These are phyloP conservation scores for Rhizopogon vinicolor DNA, from an alignment of 768 basidiomycete genomes.

Conservation along the genomic window DNA sequence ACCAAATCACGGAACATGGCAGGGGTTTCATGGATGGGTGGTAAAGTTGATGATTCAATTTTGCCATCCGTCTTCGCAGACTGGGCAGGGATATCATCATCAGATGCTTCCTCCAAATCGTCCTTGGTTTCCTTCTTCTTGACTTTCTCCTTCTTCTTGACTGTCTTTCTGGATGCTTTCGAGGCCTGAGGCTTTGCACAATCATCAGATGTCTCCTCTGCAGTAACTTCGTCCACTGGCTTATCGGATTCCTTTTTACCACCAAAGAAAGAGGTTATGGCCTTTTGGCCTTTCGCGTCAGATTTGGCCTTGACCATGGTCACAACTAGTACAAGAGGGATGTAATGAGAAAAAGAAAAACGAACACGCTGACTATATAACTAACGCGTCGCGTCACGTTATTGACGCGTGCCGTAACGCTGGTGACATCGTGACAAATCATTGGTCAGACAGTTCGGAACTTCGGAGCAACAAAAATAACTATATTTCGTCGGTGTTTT, in stretches of 20 bases:
- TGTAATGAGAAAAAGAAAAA: background rate
- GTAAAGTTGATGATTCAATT: slow-evolving; percentile 58
- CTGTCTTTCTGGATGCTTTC: slow-evolving; percentile 29
- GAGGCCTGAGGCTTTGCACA: slow-evolving; percentile 24
- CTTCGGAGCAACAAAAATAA: background rate
- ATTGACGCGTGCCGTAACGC: slow-evolving; percentile 4
- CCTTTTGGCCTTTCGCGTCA: slow-evolving; percentile 42
- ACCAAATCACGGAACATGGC: slow-evolving; percentile 77
- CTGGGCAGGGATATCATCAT: slow-evolving; percentile 27
- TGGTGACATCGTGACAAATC: slow-evolving; percentile 1
- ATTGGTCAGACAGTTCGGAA: background rate
- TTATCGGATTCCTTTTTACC: slow-evolving; percentile 23
- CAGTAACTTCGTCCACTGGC: slow-evolving; percentile 6
- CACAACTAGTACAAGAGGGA: slow-evolving; percentile 6
- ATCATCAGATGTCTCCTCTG: slow-evolving; percentile 4
- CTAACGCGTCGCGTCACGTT: slow-evolving; percentile 8
- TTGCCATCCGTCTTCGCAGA: slow-evolving; percentile 33
- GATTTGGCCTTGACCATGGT: slow-evolving; percentile 48
- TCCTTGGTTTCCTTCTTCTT: slow-evolving; percentile 31
- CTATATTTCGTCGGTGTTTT: slow-evolving; percentile 8
- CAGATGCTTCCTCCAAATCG: slow-evolving; percentile 27
- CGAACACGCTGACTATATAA: background rate
- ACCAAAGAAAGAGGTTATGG: slow-evolving; percentile 54
- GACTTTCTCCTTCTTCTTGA: slow-evolving; percentile 25
- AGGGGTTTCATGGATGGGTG: slow-evolving; percentile 70